A percentile compares a stretch with the other conserved stretches of the same genome.
Conservation (phyloP, 148 eudicot genomes). For the Dysphania ambrosioides region DNA sequence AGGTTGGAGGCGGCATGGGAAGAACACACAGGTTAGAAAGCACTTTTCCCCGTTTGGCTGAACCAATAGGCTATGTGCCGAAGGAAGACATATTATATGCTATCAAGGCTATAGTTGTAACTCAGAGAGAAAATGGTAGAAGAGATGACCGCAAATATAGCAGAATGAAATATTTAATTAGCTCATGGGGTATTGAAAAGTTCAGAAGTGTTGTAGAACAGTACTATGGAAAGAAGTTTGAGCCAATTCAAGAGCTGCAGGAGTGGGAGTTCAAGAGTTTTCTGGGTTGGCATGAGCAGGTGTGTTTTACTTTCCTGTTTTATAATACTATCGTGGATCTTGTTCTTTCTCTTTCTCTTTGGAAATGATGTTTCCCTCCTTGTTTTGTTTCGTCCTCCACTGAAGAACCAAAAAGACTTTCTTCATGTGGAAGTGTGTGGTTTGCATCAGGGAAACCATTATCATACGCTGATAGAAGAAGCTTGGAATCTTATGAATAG, state of each 20-base stretch:
- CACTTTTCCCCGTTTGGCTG: conserved; percentile 90
- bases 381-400: background rate
- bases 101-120: conserved; percentile 92
- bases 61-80: conserved; percentile 93
- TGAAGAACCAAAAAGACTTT: background rate
- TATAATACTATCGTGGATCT: background rate
- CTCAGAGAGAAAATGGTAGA: conserved; percentile 95
- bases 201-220: conserved; percentile 82
- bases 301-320: conserved; percentile 25
- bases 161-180: conserved; percentile 87
- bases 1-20: conserved; percentile 99
- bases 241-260: conserved; percentile 80
- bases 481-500: background rate
- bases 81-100: conserved; percentile 94
- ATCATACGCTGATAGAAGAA: background rate
- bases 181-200: conserved; percentile 99
- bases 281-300: conserved; percentile 99
- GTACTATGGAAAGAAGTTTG: conserved; percentile 86
- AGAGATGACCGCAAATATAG: conserved; percentile 96
- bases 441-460: background rate
- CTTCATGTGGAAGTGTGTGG: background rate
- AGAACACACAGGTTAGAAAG: conserved; percentile 87
- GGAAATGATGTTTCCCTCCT: background rate
- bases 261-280: conserved; percentile 96
- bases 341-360: background rate